Conservation (phyloP, 2,329 filamentous ascomycete species). For the Claviceps spartinae region DNA sequence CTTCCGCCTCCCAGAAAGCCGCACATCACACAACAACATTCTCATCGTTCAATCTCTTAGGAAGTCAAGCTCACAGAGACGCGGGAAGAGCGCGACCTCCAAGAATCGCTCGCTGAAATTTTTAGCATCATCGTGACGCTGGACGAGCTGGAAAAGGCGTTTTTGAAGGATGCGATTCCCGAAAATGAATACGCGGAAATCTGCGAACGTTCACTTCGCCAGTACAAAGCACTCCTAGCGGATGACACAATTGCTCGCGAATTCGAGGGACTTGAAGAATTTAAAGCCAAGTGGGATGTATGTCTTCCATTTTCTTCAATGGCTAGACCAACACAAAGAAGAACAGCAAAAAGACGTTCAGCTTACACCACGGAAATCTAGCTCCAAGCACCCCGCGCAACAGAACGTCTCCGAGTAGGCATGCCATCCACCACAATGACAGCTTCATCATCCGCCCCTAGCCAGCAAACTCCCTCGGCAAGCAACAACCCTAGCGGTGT, state of each 20-base stretch:
- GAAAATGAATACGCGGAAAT: conserved; percentile 93
- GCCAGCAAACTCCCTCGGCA: conserved; percentile 28
- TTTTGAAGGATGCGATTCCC: conserved; percentile 84
- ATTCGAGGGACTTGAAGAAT: conserved; percentile 79
- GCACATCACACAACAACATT: background rate
- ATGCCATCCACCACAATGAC: conserved; percentile 72
- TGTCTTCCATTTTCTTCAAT: conserved; percentile 14
- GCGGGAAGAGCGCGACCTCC: conserved; percentile 77
- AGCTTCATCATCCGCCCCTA: conserved; percentile 33
- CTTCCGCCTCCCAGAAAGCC: too few relatives aligned
- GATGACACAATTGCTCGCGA: conserved; percentile 83
- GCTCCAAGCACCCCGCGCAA: conserved; percentile 90
- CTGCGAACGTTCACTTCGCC: conserved; percentile 83
- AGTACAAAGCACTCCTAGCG: conserved; percentile 88
- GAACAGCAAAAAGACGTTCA: background rate
- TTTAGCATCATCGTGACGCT: conserved; percentile 96
- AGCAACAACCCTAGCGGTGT: conserved; percentile 41
- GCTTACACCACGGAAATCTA: conserved; percentile 22
- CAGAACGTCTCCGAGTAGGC: conserved; percentile 81
- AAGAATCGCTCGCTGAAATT: conserved; percentile 91
- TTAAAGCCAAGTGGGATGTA: conserved; percentile 87
- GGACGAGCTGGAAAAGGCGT: conserved; percentile 91
- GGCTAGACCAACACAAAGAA: background rate
- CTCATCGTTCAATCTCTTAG: conserved; percentile 27
- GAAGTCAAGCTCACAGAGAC: conserved; percentile 88